Conservation (phyloP, 2,329 filamentous ascomycete genomes). For the Colletotrichum sp. region DNA sequence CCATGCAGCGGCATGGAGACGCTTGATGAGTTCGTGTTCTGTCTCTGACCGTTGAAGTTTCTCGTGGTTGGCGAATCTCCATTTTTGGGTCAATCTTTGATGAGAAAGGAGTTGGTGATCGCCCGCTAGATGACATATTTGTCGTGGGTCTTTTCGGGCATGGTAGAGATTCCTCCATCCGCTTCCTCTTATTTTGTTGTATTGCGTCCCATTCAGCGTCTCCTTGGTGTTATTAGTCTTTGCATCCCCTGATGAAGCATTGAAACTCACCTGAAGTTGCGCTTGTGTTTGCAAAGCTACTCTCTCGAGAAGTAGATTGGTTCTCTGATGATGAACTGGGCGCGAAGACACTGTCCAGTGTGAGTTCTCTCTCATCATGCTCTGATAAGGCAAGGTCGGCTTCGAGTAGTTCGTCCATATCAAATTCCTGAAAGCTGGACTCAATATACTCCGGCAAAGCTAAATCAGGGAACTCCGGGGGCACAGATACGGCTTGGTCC, state of each 20-base stretch:
- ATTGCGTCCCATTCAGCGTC: neutral
- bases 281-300: neutral
- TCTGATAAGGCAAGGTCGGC: neutral
- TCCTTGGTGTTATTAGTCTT: neutral
- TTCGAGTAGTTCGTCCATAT: neutral
- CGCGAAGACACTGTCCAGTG: neutral
- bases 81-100: neutral
- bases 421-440: neutral
- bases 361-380: neutral
- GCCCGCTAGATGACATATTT: neutral
- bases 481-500: neutral
- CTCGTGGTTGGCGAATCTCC: neutral
- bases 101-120: neutral
- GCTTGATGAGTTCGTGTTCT: neutral
- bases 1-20: neutral
- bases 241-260: neutral
- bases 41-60: neutral
- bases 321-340: neutral
- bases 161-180: neutral
- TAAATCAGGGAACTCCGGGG: neutral
- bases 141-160: neutral
- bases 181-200: neutral
- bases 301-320: neutral
- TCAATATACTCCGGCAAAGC: neutral
- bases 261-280: neutral